Conservation (phyloP, 192 early-diverging fungal species). For the Coemansia sp. region DNA sequence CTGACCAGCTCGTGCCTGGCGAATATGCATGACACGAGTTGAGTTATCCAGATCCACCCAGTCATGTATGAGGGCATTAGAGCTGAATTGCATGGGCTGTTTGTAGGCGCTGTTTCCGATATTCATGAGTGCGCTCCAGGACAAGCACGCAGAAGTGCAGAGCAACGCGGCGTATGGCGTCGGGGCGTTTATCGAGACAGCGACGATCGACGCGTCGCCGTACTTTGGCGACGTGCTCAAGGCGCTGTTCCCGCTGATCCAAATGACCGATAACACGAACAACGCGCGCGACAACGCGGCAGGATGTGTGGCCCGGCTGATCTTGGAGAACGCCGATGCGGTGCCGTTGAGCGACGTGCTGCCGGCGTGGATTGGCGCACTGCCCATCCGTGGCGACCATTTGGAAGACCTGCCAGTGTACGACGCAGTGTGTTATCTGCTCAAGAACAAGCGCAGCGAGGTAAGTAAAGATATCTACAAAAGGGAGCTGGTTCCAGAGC, state of each 20-base stretch:
- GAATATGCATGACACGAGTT: too few relatives aligned
- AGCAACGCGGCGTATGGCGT: constrained; percentile 85
- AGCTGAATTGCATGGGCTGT: background rate
- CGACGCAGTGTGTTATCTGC: constrained; percentile 65
- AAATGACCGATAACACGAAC: constrained; percentile 41
- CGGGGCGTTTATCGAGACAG: constrained; percentile 69
- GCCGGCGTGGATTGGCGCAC: constrained; percentile 61
- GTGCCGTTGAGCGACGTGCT: constrained; percentile 72
- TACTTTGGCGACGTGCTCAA: constrained; percentile 65
- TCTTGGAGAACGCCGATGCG: constrained; percentile 65
- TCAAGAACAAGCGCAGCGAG: constrained; percentile 49
- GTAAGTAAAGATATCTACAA: constrained; percentile 21
- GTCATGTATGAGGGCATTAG: background rate
- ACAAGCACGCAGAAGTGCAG: constrained; percentile 77
- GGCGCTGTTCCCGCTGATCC: constrained; percentile 66
- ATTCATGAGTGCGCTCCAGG: constrained; percentile 68
- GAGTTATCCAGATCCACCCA: too few relatives aligned
- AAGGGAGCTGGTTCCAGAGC: background rate
- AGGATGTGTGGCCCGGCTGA: constrained; percentile 76
- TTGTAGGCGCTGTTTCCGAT: constrained; percentile 63
- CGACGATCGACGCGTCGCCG: constrained; percentile 65
- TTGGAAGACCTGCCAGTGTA: constrained; percentile 78
- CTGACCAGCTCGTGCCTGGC: too few relatives aligned
- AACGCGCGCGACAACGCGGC: constrained; percentile 71
- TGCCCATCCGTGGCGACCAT: constrained; percentile 75